Evolutionary conservation across 2,329 filamentous ascomycete genomes (phyloP).

Genomic region (Aspergillus niger): DNA sequence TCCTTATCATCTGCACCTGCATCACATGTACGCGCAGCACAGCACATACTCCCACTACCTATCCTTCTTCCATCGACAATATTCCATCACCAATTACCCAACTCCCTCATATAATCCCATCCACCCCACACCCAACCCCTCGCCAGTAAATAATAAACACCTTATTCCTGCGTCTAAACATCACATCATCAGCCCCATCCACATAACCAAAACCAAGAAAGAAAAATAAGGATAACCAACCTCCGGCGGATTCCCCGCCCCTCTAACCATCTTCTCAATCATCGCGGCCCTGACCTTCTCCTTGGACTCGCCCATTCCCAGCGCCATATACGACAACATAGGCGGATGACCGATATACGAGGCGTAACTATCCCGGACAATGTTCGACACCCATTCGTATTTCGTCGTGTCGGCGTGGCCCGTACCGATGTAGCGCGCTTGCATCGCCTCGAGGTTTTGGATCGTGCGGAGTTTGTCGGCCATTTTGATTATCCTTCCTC

Average conservation of each 20-base stretch:
- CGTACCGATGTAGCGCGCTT: constrained; percentile 93
- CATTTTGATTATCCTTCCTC: constrained; percentile 45
- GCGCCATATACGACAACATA: constrained; percentile 81
- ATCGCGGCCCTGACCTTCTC: constrained; percentile 78
- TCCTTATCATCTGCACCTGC: not conserved
- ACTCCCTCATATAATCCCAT: not conserved
- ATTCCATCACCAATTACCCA: not conserved
- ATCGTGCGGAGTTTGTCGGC: constrained; percentile 97
- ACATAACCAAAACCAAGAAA: no score
- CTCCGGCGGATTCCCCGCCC: constrained; percentile 67
- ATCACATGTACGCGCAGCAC: no score
- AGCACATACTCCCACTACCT: not conserved
- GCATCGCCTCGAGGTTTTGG: constrained; percentile 95
- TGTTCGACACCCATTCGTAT: constrained; percentile 97
- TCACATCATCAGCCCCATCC: not conserved
- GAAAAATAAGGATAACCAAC: constrained; percentile 43
- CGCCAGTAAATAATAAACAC: no score
- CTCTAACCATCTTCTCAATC: constrained; percentile 72
- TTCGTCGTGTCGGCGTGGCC: constrained; percentile 95
- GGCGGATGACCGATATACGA: constrained; percentile 88
- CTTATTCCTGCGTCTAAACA: constrained; percentile 4
- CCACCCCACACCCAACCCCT: not conserved
- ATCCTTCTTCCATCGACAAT: no score
- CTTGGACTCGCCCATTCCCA: constrained; percentile 82
- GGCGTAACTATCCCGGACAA: constrained; percentile 88